Evolutionary conservation across 805 yeast species (phyloP).

Genomic region (Ogataea pilisensis): DNA sequence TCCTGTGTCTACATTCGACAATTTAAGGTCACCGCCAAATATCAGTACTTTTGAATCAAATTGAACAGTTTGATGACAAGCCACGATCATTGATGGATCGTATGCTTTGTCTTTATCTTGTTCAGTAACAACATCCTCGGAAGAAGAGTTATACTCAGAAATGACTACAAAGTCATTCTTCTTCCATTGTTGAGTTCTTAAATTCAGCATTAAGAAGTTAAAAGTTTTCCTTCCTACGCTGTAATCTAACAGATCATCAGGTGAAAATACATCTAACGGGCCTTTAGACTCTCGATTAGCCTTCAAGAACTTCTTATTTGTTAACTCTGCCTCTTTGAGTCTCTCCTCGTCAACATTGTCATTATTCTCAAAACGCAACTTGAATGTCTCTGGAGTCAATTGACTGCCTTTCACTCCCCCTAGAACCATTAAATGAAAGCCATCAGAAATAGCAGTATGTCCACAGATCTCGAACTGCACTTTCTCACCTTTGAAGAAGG

Average conservation of each 20-base stretch:
- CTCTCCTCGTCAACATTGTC: neutral
- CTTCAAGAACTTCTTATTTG: neutral
- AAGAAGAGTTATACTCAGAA: too few species aligned
- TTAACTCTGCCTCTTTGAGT: neutral
- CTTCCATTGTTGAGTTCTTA: slow-evolving; percentile 21
- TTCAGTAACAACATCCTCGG: too few species aligned
- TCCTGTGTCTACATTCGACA: slow-evolving; percentile 3
- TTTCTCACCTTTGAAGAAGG: slow-evolving; percentile 10
- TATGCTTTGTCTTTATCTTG: too few species aligned
- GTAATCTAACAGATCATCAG: neutral
- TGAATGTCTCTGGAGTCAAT: slow-evolving; percentile 1
- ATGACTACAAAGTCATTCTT: slow-evolving; percentile 9
- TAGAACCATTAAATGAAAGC: slow-evolving; percentile 18
- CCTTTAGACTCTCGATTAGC: neutral
- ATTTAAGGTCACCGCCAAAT: slow-evolving; percentile 20
- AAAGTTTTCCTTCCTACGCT: neutral
- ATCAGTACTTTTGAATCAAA: slow-evolving; percentile 21
- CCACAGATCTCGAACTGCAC: slow-evolving; percentile 23
- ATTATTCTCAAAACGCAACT: slow-evolving; percentile 1
- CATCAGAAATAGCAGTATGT: slow-evolving; percentile 19
- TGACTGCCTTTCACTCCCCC: slow-evolving; percentile 24
- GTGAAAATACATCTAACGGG: neutral
- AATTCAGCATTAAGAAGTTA: slow-evolving; percentile 15
- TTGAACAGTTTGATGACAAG: slow-evolving; percentile 11
- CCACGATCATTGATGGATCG: too few species aligned